Base-by-base conservation (phyloP, 768 basidiomycete genomes). In the Xerocomellus chrysenteron region DNA sequence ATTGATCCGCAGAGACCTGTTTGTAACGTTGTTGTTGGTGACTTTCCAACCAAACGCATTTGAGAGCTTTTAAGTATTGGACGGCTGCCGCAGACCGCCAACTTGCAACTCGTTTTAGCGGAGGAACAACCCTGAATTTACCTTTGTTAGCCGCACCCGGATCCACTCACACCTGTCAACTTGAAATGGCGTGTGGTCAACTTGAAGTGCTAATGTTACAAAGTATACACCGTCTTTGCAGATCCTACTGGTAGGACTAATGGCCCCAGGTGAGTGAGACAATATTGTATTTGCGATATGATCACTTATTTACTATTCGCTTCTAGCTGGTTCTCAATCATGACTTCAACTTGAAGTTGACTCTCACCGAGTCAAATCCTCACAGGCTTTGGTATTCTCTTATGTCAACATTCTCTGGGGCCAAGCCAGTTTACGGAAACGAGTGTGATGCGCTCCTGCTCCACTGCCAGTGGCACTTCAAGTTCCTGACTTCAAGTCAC, bases 321-420 rank as follows among this genome's bases (percentile, higher is more conserved):
- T 33, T 46, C n/a, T 14, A 41, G 35, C n/a, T 28, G n/a, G 16
- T 32, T 32, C 26, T 42, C 21, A 33, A 10, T 33, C 30, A 9
- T 21, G 2, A 43, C 17, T 14, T 21, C 21, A 21, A 43, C 17
- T 14, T 21, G 1, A 21, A 21, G 21, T 21, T 35, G 16, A 36
- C 17, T 28, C 55, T 42, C 13, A 28, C n/a, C 24, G 11, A 48
- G 30, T 37, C 35, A 4, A 33, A 13, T 10, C 16, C 13, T 57
- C 48, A 5, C 16, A 17, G 40, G 28, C n/a, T 43, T 11, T 47
- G 37, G 8, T 17, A 35, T 26, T 13, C 19, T 36, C n/a, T 42
- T 58, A 59, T 57, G 56, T 58, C 46, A 58, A 57, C 39, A 36
- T 30, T 58, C 16, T 58, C 35, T 28, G 24, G 14, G 44, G 37